These are phyloP conservation scores for Xylaria sp. DNA, from an alignment of 2,329 filamentous ascomycete genomes.

Conservation along the genomic window DNA sequence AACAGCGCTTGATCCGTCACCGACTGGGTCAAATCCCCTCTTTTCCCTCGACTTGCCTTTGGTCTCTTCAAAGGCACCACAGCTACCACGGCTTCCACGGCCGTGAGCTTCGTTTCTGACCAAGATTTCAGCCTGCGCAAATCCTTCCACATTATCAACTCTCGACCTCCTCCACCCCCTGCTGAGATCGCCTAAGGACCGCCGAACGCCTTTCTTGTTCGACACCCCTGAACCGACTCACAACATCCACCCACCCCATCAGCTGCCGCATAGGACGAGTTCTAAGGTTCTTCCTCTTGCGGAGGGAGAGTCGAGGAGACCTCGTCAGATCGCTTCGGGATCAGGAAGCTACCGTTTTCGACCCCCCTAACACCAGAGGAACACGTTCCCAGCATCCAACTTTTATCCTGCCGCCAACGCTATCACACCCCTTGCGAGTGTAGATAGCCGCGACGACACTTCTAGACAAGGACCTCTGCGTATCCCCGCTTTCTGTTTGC, in stretches of 20 bases:
- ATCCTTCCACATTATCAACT: slow-evolving; percentile 71
- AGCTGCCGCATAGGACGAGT: slow-evolving; percentile 99
- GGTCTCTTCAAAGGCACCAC: slow-evolving; percentile 68
- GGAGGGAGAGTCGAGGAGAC: slow-evolving; percentile 99
- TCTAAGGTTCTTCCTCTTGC: slow-evolving; percentile 98
- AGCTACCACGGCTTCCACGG: slow-evolving; percentile 66
- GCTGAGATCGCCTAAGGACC: slow-evolving; percentile 55
- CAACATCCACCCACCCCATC: slow-evolving; percentile 66
- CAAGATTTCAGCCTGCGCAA: slow-evolving; percentile 73
- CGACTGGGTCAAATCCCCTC: slow-evolving; percentile 1
- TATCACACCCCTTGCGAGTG: slow-evolving; percentile 24
- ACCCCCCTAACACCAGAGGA: slow-evolving; percentile 79
- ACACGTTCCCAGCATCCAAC: slow-evolving; percentile 32
- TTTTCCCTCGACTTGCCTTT: slow-evolving; percentile 59
- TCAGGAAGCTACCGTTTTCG: slow-evolving; percentile 93
- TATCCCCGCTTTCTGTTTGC: slow-evolving; percentile 27
- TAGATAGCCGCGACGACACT: slow-evolving; percentile 8
- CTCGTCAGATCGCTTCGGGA: slow-evolving; percentile 89
- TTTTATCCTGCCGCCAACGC: slow-evolving; percentile 27
- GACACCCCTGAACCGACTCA: slow-evolving; percentile 56
- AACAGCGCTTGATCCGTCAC: slow-evolving; percentile 15
- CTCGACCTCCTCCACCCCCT: slow-evolving; percentile 62
- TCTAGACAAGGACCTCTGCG: slow-evolving; percentile 29
- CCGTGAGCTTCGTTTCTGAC: slow-evolving; percentile 67
- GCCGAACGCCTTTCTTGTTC: slow-evolving; percentile 56